Base-by-base conservation (phyloP, 2,329 filamentous ascomycete species). In the Fusarium guadeloupense region DNA sequence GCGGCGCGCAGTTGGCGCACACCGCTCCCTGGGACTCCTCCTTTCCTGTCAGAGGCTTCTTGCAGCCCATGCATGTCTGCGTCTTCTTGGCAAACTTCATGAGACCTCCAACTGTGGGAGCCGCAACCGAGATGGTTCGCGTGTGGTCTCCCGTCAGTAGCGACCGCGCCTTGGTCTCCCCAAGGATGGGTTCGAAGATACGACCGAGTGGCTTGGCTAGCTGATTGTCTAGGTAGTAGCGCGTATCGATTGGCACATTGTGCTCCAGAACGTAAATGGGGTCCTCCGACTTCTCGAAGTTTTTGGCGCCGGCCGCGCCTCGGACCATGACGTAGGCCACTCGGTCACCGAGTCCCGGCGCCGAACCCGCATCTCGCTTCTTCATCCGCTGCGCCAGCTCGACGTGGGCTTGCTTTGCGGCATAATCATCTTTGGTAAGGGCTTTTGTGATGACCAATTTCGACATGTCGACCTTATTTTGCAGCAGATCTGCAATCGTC, bases 31-130 rank as follows among this genome's bases (percentile, higher is more conserved):
- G 85, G 66, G 84, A 87, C 77, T 97, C 94, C 39, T 90, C 85
- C 67, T 91, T 90, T 56, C 87, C 87, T 7, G 86, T 88, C 43
- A 99, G 83, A 4, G 95, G 95, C 76, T 97, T 97, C 84, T 98
- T 99, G 86, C 95, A 99, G 4, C 93, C 95, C 90, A 99, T 96
- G 76, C 95, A 99, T 0, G 95, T 98, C 78, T 93, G 89, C 4
- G 95, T 99, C 81, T 96, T 97, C 80, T 97, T 97, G 28, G 95
- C 86, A 73, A 98, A 99, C 78, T 96, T 97, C 95, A 99, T 99
- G 62, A 99, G 81, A 0, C 95, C 95, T 52, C 95, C 95, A 59
- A 97, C 86, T 0, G 90, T 91, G 0, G 96, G 94, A 17, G 92
- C 95, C 4, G 94, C 93, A 20, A 98, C 92, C 1, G 92, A 91